These are phyloP conservation scores for Solanum appendiculatum DNA, from an alignment of 257 asterid species.

Conservation along the genomic window DNA sequence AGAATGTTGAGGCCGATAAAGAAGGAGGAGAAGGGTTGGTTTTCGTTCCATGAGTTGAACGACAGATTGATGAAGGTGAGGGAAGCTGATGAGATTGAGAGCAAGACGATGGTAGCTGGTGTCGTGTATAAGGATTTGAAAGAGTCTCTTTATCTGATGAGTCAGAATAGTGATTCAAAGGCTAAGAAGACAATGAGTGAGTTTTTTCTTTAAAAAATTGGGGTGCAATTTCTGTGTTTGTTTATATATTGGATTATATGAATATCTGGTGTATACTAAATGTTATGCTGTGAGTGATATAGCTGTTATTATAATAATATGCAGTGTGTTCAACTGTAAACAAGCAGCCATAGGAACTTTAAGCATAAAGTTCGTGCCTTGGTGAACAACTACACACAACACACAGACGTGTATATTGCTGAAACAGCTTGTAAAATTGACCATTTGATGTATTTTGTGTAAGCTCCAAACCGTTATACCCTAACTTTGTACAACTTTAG, in stretches of 20 bases:
- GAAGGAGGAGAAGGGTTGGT: conserved; percentile 47
- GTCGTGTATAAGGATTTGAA: background rate
- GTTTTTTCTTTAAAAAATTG: background rate
- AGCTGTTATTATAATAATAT: background rate
- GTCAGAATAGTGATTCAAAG: background rate
- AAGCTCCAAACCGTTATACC: background rate
- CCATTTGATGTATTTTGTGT: background rate
- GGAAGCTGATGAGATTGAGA: conserved; percentile 24
- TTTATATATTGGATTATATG: background rate
- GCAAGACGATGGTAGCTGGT: background rate
- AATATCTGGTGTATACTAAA: background rate
- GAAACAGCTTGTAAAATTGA: background rate
- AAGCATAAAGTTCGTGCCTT: background rate
- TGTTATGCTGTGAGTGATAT: background rate
- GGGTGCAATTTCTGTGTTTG: background rate
- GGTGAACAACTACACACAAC: background rate
- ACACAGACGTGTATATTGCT: background rate
- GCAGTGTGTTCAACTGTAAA: background rate
- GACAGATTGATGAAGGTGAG: conserved; percentile 44
- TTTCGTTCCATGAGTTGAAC: conserved; percentile 60
- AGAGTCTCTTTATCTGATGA: background rate
- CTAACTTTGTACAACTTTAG: background rate
- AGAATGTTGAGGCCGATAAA: conserved; percentile 44
- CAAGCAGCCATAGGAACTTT: background rate
- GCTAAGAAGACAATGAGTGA: conserved; percentile 1